These are phyloP conservation scores for Saccharomycopsis guyanensis DNA, from an alignment of 805 yeast species.

Conservation along the genomic window DNA sequence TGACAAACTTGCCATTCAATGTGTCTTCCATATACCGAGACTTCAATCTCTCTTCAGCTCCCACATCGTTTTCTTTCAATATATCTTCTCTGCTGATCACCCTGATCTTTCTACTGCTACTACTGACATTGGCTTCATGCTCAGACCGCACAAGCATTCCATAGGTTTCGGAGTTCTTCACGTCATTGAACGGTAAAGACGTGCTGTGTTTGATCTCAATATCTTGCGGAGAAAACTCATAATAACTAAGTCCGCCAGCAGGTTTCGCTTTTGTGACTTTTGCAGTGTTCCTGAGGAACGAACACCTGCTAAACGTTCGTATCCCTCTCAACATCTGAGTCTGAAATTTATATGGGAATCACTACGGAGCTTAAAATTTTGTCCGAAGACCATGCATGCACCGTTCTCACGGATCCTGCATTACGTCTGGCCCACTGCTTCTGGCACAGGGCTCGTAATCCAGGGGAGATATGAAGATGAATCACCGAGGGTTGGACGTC, in stretches of 20 bases:
- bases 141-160: slow-evolving; percentile 21
- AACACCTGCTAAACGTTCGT: no score
- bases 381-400: no score
- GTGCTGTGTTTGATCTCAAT: neutral
- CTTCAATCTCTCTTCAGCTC: slow-evolving; percentile 22
- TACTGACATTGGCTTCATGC: neutral
- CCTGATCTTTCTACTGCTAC: slow-evolving; percentile 4
- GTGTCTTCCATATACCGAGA: slow-evolving; percentile 52
- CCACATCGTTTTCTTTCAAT: slow-evolving; percentile 27
- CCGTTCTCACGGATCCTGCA: no score
- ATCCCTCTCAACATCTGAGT: no score
- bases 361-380: no score
- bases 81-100: slow-evolving; percentile 34
- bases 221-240: neutral
- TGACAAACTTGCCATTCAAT: slow-evolving; percentile 44
- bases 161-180: slow-evolving; percentile 16
- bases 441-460: no score
- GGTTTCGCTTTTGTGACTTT: no score
- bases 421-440: no score
- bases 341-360: no score
- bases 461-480: no score
- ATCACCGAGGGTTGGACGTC: no score
- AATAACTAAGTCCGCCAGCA: neutral
- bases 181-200: slow-evolving; percentile 8
- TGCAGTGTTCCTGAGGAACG: no score